These are phyloP conservation scores for Inga leiocalycina DNA, from an alignment of 306 rosid genomes.

Conservation along the genomic window DNA sequence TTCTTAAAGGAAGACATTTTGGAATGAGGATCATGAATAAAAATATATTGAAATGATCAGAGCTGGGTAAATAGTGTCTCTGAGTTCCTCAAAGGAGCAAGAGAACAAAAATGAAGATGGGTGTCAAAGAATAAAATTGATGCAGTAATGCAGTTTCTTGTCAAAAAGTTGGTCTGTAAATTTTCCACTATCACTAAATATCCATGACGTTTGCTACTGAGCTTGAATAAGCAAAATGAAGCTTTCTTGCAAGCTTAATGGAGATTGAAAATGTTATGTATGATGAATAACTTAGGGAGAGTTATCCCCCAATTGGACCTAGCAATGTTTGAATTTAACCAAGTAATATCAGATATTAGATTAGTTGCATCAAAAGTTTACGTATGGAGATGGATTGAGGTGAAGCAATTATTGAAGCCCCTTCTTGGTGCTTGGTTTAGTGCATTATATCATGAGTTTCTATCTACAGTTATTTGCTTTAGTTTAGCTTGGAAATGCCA, in stretches of 20 bases:
- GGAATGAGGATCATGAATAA: background rate
- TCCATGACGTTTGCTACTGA: background rate
- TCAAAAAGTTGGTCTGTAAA: conserved; percentile 32
- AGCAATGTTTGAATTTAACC: background rate
- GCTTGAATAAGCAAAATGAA: conserved; percentile 15
- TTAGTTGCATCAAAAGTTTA: background rate
- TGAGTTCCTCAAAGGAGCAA: background rate
- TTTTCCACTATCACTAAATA: background rate
- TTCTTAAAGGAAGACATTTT: background rate
- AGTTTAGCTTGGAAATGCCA: too few relatives aligned
- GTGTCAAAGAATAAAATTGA: conserved; percentile 35
- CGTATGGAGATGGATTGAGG: background rate
- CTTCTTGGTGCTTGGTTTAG: background rate
- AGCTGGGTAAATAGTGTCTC: background rate
- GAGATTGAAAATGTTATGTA: background rate
- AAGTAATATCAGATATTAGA: background rate
- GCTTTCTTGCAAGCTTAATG: background rate
- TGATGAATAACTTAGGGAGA: background rate
- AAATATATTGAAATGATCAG: background rate
- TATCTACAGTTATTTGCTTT: too few relatives aligned
- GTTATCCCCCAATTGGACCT: background rate
- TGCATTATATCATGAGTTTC: too few relatives aligned
- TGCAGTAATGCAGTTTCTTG: conserved; percentile 34
- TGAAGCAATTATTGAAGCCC: background rate
- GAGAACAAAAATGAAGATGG: background rate